phyloP scores from a whole-genome alignment of 2,329 filamentous ascomycete species.

The Erysiphe pulchra region DNA sequence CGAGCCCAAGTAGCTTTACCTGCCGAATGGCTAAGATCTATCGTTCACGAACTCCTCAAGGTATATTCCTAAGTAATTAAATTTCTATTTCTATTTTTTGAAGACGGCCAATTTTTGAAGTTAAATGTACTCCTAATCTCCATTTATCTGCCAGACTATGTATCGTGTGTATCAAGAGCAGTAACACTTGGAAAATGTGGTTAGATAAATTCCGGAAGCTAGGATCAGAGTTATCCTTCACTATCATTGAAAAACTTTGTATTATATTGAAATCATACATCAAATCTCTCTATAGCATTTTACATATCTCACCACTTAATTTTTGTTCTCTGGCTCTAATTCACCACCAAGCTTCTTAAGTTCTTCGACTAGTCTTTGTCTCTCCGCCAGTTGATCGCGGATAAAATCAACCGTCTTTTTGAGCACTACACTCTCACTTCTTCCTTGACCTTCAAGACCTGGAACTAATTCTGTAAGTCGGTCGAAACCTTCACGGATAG shows the following conservation, averaged over 20 bases:
- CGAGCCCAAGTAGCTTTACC: background rate
- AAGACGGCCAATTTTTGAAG: too few relatives aligned
- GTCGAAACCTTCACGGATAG: constrained; percentile 43
- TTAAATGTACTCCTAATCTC: too few relatives aligned
- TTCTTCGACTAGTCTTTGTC: constrained; percentile 21
- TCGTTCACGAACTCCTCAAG: background rate
- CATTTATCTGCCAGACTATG: too few relatives aligned
- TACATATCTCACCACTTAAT: too few relatives aligned
- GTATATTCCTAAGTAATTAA: background rate
- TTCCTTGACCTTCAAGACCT: constrained; percentile 38
- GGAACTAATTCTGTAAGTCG: constrained; percentile 42
- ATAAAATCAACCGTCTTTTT: constrained; percentile 30
- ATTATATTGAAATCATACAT: too few relatives aligned
- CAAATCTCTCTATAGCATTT: too few relatives aligned
- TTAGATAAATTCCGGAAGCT: too few relatives aligned
- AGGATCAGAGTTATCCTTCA: too few relatives aligned
- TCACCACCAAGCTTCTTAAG: constrained; percentile 24
- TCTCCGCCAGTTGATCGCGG: constrained; percentile 22
- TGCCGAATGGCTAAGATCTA: background rate
- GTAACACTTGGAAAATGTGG: too few relatives aligned
- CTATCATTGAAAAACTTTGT: too few relatives aligned
- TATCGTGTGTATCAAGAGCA: too few relatives aligned
- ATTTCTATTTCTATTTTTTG: too few relatives aligned
- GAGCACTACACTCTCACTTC: constrained; percentile 42
- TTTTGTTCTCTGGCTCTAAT: constrained; percentile 13